Conservation (phyloP, 106 monocot genomes). For the Phalaenopsis aphrodite region DNA sequence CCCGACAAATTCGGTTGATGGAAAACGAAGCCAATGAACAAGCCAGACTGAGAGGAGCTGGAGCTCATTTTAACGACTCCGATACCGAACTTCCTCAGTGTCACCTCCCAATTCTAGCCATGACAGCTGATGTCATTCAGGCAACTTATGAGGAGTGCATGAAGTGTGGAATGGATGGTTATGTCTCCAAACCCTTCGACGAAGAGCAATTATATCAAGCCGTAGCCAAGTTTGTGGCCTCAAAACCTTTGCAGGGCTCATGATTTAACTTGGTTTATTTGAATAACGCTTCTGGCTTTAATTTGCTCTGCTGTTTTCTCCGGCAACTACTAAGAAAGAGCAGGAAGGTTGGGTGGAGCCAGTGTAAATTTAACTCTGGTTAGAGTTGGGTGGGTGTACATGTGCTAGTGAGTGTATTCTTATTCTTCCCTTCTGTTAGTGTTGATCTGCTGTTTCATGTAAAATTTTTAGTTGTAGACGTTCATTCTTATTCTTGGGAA, state of each 20-base stretch:
- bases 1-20: conserved; percentile 67
- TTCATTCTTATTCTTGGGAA: too few relatives aligned
- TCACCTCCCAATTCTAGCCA: conserved; percentile 84
- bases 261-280: not conserved
- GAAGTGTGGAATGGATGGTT: conserved; percentile 95
- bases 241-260: conserved; percentile 13
- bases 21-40: conserved; percentile 54
- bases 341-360: not conserved
- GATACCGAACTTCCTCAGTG: conserved; percentile 6
- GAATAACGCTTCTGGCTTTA: not conserved
- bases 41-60: not conserved
- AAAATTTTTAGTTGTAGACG: too few relatives aligned
- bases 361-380: not conserved
- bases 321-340: not conserved
- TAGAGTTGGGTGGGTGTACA: not conserved
- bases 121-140: conserved; percentile 98
- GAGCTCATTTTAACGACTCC: not conserved
- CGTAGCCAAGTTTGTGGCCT: conserved; percentile 56
- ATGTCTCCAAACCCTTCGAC: conserved; percentile 94
- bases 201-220: conserved; percentile 81
- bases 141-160: conserved; percentile 88
- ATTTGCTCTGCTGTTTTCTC: not conserved
- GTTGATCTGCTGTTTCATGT: too few relatives aligned
- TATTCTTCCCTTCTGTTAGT: too few relatives aligned
- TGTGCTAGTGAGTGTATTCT: not conserved